A percentile compares a stretch with the other conserved stretches of the same genome.
These are phyloP conservation scores for Dryas octopetala DNA, from an alignment of 306 rosid genomes.

Conservation along the genomic window DNA sequence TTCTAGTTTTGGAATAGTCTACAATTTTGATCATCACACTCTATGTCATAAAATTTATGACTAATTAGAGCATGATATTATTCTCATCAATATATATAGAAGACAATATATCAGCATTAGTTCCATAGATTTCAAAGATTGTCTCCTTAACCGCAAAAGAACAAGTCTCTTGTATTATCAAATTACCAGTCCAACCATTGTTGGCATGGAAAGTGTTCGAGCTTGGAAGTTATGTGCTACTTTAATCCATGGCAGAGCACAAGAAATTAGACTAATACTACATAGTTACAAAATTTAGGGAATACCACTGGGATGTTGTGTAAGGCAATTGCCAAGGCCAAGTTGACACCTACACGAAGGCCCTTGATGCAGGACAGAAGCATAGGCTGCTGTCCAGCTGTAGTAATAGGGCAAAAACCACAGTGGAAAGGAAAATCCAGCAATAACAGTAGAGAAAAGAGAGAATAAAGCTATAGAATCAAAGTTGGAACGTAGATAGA, in stretches of 20 bases:
- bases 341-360: constrained; percentile 89
- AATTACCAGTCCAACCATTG: not conserved
- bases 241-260: constrained; percentile 4
- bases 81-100: not conserved
- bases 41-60: not conserved
- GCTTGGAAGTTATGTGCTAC: not conserved
- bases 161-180: not conserved
- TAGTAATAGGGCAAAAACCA: too few relatives aligned
- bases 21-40: constrained; percentile 3
- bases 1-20: not conserved
- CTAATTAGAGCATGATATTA: not conserved
- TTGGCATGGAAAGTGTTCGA: not conserved
- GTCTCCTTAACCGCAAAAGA: not conserved
- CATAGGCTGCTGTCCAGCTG: too few relatives aligned
- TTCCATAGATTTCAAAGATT: not conserved
- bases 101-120: not conserved
- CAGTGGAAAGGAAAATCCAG: too few relatives aligned
- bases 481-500: too few relatives aligned
- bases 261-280: constrained; percentile 10
- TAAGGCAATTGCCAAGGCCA: constrained; percentile 96
- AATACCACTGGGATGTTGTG: constrained; percentile 97
- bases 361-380: constrained; percentile 6
- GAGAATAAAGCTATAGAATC: too few relatives aligned
- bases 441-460: too few relatives aligned
- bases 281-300: constrained; percentile 11